Evolutionary conservation across 2,329 filamentous ascomycete species (phyloP).

Genomic region (Thielaviopsis euricoi): DNA sequence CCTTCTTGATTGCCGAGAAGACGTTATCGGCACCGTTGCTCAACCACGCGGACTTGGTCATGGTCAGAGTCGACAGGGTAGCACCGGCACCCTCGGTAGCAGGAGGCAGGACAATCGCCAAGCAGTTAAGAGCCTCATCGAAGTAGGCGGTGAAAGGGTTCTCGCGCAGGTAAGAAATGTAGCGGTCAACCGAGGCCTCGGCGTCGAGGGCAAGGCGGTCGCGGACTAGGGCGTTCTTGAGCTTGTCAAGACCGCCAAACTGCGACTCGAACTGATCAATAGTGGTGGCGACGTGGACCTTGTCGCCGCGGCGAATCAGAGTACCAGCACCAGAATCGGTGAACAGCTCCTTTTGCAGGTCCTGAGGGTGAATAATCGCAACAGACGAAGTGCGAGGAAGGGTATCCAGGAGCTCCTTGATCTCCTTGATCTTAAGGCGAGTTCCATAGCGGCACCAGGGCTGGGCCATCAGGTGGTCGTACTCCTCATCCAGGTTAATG

Average conservation of each 20-base stretch:
- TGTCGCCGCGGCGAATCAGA: conserved; percentile 79
- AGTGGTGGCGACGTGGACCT: conserved; percentile 58
- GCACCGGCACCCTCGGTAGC: conserved; percentile 50
- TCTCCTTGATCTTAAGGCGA: conserved; percentile 91
- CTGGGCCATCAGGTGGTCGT: conserved; percentile 79
- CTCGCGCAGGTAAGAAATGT: conserved; percentile 60
- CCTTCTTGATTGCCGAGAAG: conserved; percentile 84
- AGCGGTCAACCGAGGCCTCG: conserved; percentile 69
- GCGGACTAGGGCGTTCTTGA: conserved; percentile 69
- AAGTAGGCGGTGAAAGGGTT: conserved; percentile 85
- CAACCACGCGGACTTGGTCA: conserved; percentile 87
- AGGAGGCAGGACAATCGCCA: conserved; percentile 74
- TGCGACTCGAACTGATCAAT: conserved; percentile 57
- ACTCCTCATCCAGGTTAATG: conserved; percentile 96
- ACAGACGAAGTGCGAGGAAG: conserved; percentile 86
- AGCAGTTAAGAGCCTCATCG: conserved; percentile 82
- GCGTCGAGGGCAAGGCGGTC: conserved; percentile 72
- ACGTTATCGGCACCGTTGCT: conserved; percentile 93
- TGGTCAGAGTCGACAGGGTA: conserved; percentile 77
- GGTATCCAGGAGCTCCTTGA: conserved; percentile 79
- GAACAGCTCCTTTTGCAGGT: conserved; percentile 91
- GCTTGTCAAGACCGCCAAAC: conserved; percentile 33
- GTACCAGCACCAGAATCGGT: conserved; percentile 92
- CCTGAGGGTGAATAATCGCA: conserved; percentile 91
- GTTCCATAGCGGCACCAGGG: conserved; percentile 93